A percentile compares a stretch with the other conserved stretches of the same genome.
Evolutionary conservation across 345 rosid genomes (phyloP).

Genomic region (Pistacia vera): DNA sequence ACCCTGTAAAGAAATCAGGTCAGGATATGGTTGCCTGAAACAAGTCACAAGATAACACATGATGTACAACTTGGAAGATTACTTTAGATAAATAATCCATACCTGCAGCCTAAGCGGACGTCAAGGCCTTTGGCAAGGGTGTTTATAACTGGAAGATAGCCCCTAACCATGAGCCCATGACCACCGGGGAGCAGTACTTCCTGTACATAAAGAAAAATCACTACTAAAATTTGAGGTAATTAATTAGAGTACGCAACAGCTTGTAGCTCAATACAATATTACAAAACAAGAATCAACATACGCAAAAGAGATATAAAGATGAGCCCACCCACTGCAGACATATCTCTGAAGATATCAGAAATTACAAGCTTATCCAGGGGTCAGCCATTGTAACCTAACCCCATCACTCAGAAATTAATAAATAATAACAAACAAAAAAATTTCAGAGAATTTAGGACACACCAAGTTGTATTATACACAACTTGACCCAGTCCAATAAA

Average conservation of each 20-base stretch:
- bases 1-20: conserved; percentile 50
- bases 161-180: conserved; percentile 98
- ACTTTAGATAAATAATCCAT: conserved; percentile 9
- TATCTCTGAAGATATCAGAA: neutral
- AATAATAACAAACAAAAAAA: neutral
- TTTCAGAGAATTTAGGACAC: neutral
- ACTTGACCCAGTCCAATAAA: too few species aligned
- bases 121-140: conserved; percentile 95
- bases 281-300: neutral
- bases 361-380: neutral
- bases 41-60: neutral
- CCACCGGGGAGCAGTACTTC: conserved; percentile 95
- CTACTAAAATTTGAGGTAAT: neutral
- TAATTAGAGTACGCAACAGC: neutral
- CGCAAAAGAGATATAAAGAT: neutral
- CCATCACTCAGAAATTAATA: neutral
- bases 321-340: neutral
- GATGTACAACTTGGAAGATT: neutral
- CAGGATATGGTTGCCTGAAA: neutral
- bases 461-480: neutral
- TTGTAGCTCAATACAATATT: neutral
- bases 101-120: conserved; percentile 85
- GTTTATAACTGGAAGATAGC: conserved; percentile 91
- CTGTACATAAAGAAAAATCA: conserved; percentile 36
- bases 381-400: neutral